These are phyloP conservation scores for Colletotrichum echinochloae DNA, from an alignment of 2,329 filamentous ascomycete genomes.

Conservation along the genomic window DNA sequence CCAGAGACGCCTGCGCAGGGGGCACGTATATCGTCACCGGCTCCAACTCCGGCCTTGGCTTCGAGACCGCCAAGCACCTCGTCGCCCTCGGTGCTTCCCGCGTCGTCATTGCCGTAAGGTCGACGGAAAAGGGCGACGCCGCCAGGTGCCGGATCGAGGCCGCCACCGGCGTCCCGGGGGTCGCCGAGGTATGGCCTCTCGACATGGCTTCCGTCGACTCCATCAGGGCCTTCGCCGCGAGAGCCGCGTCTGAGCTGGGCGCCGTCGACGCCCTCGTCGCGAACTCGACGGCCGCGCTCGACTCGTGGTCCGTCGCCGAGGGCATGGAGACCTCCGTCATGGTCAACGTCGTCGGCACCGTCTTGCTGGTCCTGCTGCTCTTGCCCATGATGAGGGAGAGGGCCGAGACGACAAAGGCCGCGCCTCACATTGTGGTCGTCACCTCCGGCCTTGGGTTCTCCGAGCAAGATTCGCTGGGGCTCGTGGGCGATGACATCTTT, in stretches of 20 bases:
- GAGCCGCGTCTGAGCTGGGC: slow-evolving; percentile 46
- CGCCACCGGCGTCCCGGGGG: neutral
- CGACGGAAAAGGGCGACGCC: slow-evolving; percentile 20
- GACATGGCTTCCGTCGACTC: slow-evolving; percentile 54
- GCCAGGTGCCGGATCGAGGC: slow-evolving; percentile 20
- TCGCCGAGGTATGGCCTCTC: slow-evolving; percentile 43
- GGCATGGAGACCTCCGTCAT: slow-evolving; percentile 63
- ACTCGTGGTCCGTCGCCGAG: slow-evolving; percentile 50
- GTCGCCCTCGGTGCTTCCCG: slow-evolving; percentile 46
- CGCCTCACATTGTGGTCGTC: slow-evolving; percentile 41
- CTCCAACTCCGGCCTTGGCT: slow-evolving; percentile 50
- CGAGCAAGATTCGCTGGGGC: neutral
- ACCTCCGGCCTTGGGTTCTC: neutral
- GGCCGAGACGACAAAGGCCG: slow-evolving; percentile 41
- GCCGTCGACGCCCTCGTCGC: slow-evolving; percentile 54
- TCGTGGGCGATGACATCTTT: neutral
- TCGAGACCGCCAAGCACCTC: slow-evolving; percentile 51
- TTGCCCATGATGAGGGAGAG: slow-evolving; percentile 45
- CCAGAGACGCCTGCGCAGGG: neutral
- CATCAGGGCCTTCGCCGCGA: slow-evolving; percentile 51
- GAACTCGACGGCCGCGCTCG: slow-evolving; percentile 55
- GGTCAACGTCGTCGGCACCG: slow-evolving; percentile 45
- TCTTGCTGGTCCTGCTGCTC: slow-evolving; percentile 43
- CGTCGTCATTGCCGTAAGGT: slow-evolving; percentile 51
- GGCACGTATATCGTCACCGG: slow-evolving; percentile 49